Base-by-base conservation (phyloP, 2,329 filamentous ascomycete genomes). In the Trichoderma endophyticum region DNA sequence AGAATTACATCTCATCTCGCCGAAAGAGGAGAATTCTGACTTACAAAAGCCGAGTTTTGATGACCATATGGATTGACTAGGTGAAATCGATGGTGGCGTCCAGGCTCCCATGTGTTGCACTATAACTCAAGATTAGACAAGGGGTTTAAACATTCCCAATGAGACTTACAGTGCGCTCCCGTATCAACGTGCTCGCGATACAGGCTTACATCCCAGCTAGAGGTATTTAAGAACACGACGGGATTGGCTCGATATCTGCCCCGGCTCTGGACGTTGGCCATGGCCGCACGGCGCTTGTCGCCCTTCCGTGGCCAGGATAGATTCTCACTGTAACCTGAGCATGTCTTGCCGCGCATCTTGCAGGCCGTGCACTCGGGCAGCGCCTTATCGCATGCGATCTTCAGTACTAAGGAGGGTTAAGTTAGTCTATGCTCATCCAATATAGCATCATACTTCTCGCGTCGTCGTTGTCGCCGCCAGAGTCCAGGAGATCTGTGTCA, bases 291-390 rank as follows among this genome's bases (percentile, higher is more conserved):
- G 7, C 71, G 71, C 39, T 70, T 65, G 34, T 72, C 71, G 8
- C 68, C 68, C 14, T 72, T 62, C 15, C 71, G 71, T 3, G 71
- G 71, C 71, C 71, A 72, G 59, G 71, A 72, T 8, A 72, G 39
- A 26, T 70, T 72, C 60, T 71, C 48, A 26, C 36, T 70, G 39
- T 72, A 72, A 51, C 71, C 71, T 6, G 61, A 65, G 39, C 71
- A 72, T 39, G 62, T 21, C 48, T 72, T 72, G 8, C 66, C 59
- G 6, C 71, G 65, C n/a, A 56, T 67, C 26, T 57, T 56, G 32
- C 71, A 72, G n/a, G 71, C 51, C 6, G 71, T 54, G 57, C 71
- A 72, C 12, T 48, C 48, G 6, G 71, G 71, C 18, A 72, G 43
- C 1, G 43, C 59, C 21, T 61, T 69, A 48, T 72, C 71, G 48